A percentile compares a stretch with the other conserved stretches of the same genome.
Conservation (phyloP, 352 stramenopile species). For the Pythium scleroteichum region DNA sequence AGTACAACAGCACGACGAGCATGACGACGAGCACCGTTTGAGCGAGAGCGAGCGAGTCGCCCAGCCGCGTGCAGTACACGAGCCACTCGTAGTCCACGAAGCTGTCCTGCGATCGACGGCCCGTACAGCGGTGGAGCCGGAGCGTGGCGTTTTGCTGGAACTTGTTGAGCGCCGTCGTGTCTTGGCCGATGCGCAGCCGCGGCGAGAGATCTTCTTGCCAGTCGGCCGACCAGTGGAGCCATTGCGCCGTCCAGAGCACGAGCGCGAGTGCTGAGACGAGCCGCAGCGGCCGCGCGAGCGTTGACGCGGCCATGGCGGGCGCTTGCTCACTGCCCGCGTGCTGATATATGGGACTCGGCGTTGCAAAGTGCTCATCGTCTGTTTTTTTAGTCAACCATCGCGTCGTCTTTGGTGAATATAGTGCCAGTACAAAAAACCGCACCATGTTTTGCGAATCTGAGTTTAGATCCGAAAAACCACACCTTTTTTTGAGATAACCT, state of each 20-base stretch:
- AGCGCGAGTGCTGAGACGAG: slow-evolving; percentile 3
- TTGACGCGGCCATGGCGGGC: not conserved
- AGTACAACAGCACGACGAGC: slow-evolving; percentile 66
- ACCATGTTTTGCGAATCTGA: not conserved
- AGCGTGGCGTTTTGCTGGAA: not conserved
- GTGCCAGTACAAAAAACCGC: not conserved
- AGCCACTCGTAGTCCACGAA: slow-evolving; percentile 73
- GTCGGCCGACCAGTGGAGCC: not conserved
- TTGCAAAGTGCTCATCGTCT: slow-evolving; percentile 1
- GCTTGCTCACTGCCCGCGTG: too few relatives aligned
- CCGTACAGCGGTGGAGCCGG: slow-evolving; percentile 8
- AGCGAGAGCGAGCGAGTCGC: slow-evolving; percentile 39
- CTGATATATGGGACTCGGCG: not conserved
- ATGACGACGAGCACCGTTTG: slow-evolving; percentile 45
- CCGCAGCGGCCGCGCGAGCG: slow-evolving; percentile 15
- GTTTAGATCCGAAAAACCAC: not conserved
- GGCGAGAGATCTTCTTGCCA: too few relatives aligned
- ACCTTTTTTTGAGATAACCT: not conserved
- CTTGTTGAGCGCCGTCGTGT: not conserved
- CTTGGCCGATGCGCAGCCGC: not conserved
- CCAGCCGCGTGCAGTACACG: slow-evolving; percentile 54
- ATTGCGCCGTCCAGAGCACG: slow-evolving; percentile 3
- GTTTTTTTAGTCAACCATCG: not conserved
- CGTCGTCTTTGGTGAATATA: slow-evolving; percentile 7
- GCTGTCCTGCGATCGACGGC: slow-evolving; percentile 22